These are phyloP conservation scores for Botrytis aclada DNA, from an alignment of 2,329 filamentous ascomycete species.

Conservation along the genomic window DNA sequence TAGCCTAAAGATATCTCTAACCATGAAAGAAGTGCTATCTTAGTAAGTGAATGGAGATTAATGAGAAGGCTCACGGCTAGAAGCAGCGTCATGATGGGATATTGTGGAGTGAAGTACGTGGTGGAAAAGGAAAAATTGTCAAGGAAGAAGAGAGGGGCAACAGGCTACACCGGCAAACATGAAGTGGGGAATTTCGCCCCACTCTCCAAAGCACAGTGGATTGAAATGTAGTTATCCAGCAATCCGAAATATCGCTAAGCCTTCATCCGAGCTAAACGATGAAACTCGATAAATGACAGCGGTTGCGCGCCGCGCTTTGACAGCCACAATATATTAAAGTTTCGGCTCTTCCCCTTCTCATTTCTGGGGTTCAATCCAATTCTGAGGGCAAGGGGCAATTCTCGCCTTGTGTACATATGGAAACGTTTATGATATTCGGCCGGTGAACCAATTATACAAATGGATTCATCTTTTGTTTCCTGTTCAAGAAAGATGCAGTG, in stretches of 20 bases:
- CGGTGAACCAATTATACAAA: not conserved
- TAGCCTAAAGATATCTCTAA: not conserved
- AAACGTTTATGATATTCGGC: not conserved
- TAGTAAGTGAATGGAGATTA: not conserved
- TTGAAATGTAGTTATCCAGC: not conserved
- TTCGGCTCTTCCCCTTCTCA: not conserved
- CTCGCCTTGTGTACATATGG: not conserved
- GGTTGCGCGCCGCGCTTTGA: conserved; percentile 10
- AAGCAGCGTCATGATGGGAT: not conserved
- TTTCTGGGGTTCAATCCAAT: not conserved
- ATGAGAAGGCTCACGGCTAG: not conserved
- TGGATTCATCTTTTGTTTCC: not conserved
- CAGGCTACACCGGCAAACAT: not conserved
- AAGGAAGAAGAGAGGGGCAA: conserved; percentile 3
- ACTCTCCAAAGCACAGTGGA: not conserved
- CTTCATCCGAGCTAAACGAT: not conserved
- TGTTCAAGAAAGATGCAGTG: not conserved
- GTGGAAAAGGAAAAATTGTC: not conserved
- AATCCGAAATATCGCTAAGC: not conserved
- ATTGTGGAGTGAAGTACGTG: not conserved
- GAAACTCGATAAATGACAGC: conserved; percentile 8
- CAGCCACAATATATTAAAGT: not conserved
- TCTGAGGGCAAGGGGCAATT: not conserved
- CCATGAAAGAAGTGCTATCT: not conserved
- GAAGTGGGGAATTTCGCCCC: not conserved